Base-by-base conservation (phyloP, 345 rosid genomes). In the Salix suchowensis region DNA sequence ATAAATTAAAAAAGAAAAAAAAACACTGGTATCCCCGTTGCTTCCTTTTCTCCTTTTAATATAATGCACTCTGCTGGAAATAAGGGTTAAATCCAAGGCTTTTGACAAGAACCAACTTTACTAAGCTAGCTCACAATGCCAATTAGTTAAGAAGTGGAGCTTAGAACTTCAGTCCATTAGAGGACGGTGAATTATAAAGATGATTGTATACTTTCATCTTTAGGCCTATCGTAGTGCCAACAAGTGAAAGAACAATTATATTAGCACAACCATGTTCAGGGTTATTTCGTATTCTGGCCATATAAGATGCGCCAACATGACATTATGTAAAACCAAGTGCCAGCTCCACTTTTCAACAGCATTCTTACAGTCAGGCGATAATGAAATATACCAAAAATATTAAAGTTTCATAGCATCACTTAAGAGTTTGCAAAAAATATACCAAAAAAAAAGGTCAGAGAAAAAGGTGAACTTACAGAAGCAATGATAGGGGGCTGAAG, bases 401-500 rank as follows among this genome's bases (percentile, higher is more conserved):
- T 64, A 62, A 50, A 68, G n/a, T 64, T 65, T 36, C 39, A 11
- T n/a, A 65, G 40, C 55, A 64, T 52, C 68, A 34, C 4, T 37
- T 28, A 7, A 16, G 75, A 60, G 52, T 39, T 72, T 42, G 73
- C 11, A 14, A 46, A 0, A 42, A 50, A 50, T 7, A 70, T 44
- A 44, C 30, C 37, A 18, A 11, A 48, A 42, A 13, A 42, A 65
- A 32, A 46, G 18, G 19, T 39, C 4, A 46, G 6, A 58, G 67
- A 37, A 32, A 26, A 66, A 32, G 58, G 52, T 32, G 75, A 74
- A 84, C 97, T 87, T 85, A 96, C 98, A 9, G 98, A 96, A 81
- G 99, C 98, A 88, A 94, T 76, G 61, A 96, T 94, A 42, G 99
- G 90, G 37, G 98, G 97, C 74, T 94, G 97, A 84, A 94, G 88